Conservation (phyloP, 257 asterid species). For the Solanum chaucha region DNA sequence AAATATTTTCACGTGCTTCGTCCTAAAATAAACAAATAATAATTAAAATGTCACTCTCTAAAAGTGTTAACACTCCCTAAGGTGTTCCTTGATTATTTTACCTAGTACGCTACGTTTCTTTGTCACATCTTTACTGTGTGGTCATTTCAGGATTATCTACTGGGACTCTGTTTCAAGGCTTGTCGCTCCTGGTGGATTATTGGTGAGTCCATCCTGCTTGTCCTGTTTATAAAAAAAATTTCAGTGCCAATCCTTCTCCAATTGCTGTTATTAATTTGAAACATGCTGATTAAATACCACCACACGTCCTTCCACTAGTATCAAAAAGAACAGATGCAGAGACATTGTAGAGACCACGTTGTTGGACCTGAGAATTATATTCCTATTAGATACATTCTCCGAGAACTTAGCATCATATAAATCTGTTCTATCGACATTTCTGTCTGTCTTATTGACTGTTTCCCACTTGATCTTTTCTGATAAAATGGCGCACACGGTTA, state of each 20-base stretch:
- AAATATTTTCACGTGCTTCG: not conserved
- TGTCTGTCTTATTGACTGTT: not conserved
- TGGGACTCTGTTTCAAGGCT: slow-evolving; percentile 83
- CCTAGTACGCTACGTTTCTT: not conserved
- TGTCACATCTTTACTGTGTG: not conserved
- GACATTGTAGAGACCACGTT: not conserved
- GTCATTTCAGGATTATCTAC: slow-evolving; percentile 65
- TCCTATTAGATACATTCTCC: not conserved
- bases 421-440: not conserved
- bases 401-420: not conserved
- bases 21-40: not conserved
- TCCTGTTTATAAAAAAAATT: not conserved
- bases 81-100: not conserved
- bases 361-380: not conserved
- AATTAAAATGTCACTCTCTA: not conserved
- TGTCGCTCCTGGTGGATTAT: slow-evolving; percentile 79
- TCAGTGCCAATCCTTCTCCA: not conserved
- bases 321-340: not conserved
- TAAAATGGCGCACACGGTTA: not conserved
- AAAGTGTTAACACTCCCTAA: not conserved
- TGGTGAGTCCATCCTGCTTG: slow-evolving; percentile 47
- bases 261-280: not conserved
- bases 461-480: not conserved
- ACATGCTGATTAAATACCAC: not conserved
- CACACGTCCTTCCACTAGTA: not conserved